Percentiles rank a stretch among this genome's conserved stretches.
Conservation (phyloP, 805 yeast genomes). For the Blastobotrys parvus region DNA sequence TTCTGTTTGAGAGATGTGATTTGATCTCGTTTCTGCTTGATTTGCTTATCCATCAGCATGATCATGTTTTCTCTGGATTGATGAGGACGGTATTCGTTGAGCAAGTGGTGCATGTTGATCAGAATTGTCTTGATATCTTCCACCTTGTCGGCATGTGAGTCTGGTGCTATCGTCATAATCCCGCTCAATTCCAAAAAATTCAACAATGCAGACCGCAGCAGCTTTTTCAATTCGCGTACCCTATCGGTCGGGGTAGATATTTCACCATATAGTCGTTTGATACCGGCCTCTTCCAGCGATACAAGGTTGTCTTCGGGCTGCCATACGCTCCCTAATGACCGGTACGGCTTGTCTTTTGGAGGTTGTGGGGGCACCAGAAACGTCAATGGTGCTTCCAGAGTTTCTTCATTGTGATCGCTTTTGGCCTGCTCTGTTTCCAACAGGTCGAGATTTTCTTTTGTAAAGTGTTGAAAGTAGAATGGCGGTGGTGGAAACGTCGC, state of each 20-base stretch:
- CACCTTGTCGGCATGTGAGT: slow-evolving; percentile 49
- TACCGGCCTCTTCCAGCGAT: slow-evolving; percentile 65
- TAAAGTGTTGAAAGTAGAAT: slow-evolving; percentile 64
- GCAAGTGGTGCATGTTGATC: slow-evolving; percentile 82
- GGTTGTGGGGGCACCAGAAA: slow-evolving; percentile 29
- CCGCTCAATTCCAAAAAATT: slow-evolving; percentile 81
- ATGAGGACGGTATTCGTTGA: slow-evolving; percentile 91
- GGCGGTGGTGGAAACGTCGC: slow-evolving; percentile 96
- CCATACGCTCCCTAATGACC: slow-evolving; percentile 92
- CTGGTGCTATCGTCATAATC: slow-evolving; percentile 65
- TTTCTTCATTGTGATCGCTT: neutral
- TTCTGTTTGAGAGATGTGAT: slow-evolving; percentile 31
- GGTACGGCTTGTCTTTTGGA: slow-evolving; percentile 43
- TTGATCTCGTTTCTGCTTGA: slow-evolving; percentile 27
- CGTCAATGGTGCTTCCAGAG: slow-evolving; percentile 9
- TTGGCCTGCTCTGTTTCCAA: slow-evolving; percentile 18
- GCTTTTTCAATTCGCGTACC: slow-evolving; percentile 66
- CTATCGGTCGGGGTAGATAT: slow-evolving; percentile 32
- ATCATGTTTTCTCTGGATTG: slow-evolving; percentile 88
- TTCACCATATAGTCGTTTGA: slow-evolving; percentile 56
- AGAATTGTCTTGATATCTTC: slow-evolving; percentile 74
- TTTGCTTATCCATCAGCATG: slow-evolving; percentile 60
- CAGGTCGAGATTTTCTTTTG: slow-evolving; percentile 52
- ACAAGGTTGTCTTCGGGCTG: slow-evolving; percentile 66
- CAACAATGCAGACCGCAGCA: slow-evolving; percentile 68